phyloP scores from a whole-genome alignment of 768 basidiomycete genomes.

The Boletus speciosus region DNA sequence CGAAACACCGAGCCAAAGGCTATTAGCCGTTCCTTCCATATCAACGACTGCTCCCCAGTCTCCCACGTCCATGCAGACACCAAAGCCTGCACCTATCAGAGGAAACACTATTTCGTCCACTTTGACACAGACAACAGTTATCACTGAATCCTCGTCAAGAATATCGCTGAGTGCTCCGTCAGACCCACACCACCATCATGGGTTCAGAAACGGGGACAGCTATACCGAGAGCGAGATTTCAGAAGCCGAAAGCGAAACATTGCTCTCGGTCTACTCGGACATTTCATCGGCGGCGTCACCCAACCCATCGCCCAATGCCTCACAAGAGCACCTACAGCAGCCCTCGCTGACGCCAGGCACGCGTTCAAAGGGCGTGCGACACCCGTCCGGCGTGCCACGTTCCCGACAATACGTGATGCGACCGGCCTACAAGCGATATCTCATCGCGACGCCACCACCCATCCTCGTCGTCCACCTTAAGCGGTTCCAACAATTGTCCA shows the following conservation, averaged over 20 bases:
- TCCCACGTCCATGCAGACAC: slow-evolving; percentile 24
- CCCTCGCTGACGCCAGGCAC: slow-evolving; percentile 18
- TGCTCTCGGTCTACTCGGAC: slow-evolving; percentile 31
- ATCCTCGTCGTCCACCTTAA: slow-evolving; percentile 91
- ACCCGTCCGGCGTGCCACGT: slow-evolving; percentile 31
- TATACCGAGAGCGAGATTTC: slow-evolving; percentile 32
- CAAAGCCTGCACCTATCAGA: slow-evolving; percentile 15
- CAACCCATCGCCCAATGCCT: slow-evolving; percentile 29
- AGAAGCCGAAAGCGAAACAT: slow-evolving; percentile 34
- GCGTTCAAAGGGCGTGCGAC: slow-evolving; percentile 34
- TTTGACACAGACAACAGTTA: slow-evolving; percentile 7
- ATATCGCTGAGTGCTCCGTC: slow-evolving; percentile 31
- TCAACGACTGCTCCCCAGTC: slow-evolving; percentile 48
- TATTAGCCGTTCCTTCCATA: slow-evolving; percentile 51
- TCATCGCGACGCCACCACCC: slow-evolving; percentile 81
- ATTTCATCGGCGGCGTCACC: slow-evolving; percentile 33
- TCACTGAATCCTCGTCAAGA: slow-evolving; percentile 20
- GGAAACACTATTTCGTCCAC: slow-evolving; percentile 6
- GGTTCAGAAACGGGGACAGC: slow-evolving; percentile 23
- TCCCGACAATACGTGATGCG: slow-evolving; percentile 69
- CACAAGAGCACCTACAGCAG: slow-evolving; percentile 25
- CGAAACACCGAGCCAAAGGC: slow-evolving; percentile 34
- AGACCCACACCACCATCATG: slow-evolving; percentile 17
- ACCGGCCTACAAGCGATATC: slow-evolving; percentile 90
- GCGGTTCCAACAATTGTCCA: slow-evolving; percentile 84